Base-by-base conservation (phyloP, 768 basidiomycete species). In the Kwoniella shandongensis region DNA sequence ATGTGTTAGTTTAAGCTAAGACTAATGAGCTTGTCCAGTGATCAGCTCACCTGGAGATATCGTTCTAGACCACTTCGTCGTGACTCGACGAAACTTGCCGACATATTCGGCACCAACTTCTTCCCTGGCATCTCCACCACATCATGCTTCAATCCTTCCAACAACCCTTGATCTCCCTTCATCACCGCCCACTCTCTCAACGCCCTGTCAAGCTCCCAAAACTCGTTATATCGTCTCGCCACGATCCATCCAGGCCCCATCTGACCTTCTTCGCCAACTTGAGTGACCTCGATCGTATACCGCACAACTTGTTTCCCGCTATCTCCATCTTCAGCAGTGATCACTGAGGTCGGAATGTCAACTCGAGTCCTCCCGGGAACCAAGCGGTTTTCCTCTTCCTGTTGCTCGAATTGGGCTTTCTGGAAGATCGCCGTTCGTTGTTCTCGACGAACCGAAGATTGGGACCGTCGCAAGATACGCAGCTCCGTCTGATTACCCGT, bases 191-290 rank as follows among this genome's bases (percentile, higher is more conserved):
- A 68, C 45, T 96, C 96, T 57, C 85, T 83, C 48, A 99, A 78
- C 57, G 86, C 86, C 69, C 85, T 87, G 71, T 96, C 89, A 82
- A 97, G 86, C 51, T 83, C 86, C 61, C 88, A 82, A 74, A 99
- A 99, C 71, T 98, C 93, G 75, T 92, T 96, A 77, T 96, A 99
- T 59, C 96, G 80, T 63, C 93, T 80, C 8, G 91, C 89, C 6
- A 97, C 86, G 29, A 92, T 86, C 96, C 96, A 99, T 0, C 89
- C 91, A 0, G 88, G 88, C 2, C 85, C 80, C 10, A 68, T 48
- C 38, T 81, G 83, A 7, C 88, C 90, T 68, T 93, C 89, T 0
- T 78, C 76, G n/a, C 83, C 86, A 27, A 90, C 80, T 63, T 96
- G 93, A 72, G 91, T 89, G 2, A 99, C 85, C 76, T 96, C 90